Evolutionary conservation across 768 basidiomycete species (phyloP).

Genomic region (Agrocybe pediades): DNA sequence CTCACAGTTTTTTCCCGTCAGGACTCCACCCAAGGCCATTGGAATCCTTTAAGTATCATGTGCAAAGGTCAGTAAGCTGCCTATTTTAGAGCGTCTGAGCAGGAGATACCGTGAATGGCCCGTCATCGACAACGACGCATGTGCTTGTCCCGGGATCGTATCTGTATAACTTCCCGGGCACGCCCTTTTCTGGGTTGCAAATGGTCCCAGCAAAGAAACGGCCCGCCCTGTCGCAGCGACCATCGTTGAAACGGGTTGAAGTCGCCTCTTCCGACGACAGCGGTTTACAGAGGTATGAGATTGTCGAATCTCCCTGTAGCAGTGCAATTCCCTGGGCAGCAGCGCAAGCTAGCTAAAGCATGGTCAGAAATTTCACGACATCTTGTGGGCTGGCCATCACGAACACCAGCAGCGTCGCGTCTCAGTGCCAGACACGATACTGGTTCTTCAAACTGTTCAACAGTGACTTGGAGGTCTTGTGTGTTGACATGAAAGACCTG

Average conservation of each 20-base stretch:
- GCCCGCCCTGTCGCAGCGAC: constrained; percentile 64
- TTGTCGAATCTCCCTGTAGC: constrained; percentile 41
- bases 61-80: background rate
- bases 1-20: constrained; percentile 62
- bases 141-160: constrained; percentile 53
- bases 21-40: constrained; percentile 69
- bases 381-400: too few relatives aligned
- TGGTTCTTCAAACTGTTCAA: constrained; percentile 54
- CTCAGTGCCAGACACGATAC: constrained; percentile 62
- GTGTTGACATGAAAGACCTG: constrained; percentile 59
- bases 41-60: constrained; percentile 44
- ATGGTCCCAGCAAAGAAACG: constrained; percentile 71
- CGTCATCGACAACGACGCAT: constrained; percentile 56
- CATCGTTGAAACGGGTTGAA: constrained; percentile 69
- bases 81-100: constrained; percentile 4
- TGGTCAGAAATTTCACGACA: constrained; percentile 4
- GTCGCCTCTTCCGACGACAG: constrained; percentile 40
- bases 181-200: constrained; percentile 45
- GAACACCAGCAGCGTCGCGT: constrained; percentile 45
- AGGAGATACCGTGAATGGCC: constrained; percentile 61
- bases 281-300: constrained; percentile 55
- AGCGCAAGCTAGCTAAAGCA: constrained; percentile 56
- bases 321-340: constrained; percentile 58
- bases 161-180: constrained; percentile 60
- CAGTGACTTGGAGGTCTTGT: constrained; percentile 35